These are phyloP conservation scores for Paecilomyces sp. DNA, from an alignment of 2,329 filamentous ascomycete species.

Conservation along the genomic window DNA sequence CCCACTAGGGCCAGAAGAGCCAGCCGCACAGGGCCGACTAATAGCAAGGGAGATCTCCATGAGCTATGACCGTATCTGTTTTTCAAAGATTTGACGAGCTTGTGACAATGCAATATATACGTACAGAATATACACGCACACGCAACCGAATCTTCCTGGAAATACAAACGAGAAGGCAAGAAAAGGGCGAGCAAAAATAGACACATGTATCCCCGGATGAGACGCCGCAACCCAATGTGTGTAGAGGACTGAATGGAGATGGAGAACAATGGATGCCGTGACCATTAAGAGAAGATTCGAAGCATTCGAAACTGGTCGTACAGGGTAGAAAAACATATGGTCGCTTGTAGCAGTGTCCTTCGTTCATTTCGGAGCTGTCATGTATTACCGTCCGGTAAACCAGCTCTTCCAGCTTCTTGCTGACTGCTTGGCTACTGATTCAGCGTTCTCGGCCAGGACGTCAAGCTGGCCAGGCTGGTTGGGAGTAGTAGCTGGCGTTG, in stretches of 20 bases:
- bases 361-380: neutral
- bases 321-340: neutral
- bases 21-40: neutral
- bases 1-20: neutral
- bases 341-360: neutral
- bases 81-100: neutral
- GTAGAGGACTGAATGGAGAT: constrained; percentile 8
- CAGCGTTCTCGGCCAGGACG: constrained; percentile 28
- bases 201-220: constrained; percentile 1
- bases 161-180: constrained; percentile 12
- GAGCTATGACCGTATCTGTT: neutral
- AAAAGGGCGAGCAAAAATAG: neutral
- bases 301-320: neutral
- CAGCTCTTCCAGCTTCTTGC: constrained; percentile 33
- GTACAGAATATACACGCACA: constrained; percentile 26
- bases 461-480: constrained; percentile 23
- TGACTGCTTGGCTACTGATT: constrained; percentile 26
- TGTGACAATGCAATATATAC: constrained; percentile 13
- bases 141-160: constrained; percentile 5
- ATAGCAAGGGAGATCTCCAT: neutral
- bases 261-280: neutral
- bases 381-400: constrained; percentile 28
- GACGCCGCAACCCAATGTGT: constrained; percentile 24
- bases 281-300: neutral
- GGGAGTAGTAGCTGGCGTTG: constrained; percentile 1